Evolutionary conservation across 805 yeast species (phyloP).

Genomic region (Lipomyces yamanashiensis): DNA sequence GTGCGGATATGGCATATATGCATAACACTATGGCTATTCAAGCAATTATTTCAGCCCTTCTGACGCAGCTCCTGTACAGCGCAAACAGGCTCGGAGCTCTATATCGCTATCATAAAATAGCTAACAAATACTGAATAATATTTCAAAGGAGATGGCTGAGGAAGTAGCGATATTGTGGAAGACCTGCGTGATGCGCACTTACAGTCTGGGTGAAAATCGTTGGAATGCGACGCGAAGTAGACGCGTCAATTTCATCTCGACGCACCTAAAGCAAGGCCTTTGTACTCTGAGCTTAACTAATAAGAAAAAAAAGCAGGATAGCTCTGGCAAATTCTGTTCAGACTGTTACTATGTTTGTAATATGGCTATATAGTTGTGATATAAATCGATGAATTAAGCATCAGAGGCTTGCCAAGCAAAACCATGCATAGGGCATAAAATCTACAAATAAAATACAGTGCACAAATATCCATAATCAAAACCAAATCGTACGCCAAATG

Average conservation of each 20-base stretch:
- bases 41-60: neutral
- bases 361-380: too few species aligned
- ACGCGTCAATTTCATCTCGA: neutral
- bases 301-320: too few species aligned
- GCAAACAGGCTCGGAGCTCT: neutral
- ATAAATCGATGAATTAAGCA: too few species aligned
- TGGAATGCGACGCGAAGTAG: constrained; percentile 10
- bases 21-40: neutral
- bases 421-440: neutral
- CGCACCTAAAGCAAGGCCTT: neutral
- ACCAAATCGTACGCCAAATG: neutral
- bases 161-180: too few species aligned
- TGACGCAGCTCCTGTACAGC: neutral
- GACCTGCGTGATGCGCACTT: too few species aligned
- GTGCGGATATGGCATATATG: constrained; percentile 10
- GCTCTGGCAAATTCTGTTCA: too few species aligned
- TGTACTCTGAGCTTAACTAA: too few species aligned
- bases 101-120: too few species aligned
- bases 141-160: too few species aligned
- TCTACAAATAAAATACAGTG: neutral
- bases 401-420: too few species aligned
- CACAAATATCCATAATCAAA: neutral
- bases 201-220: neutral
- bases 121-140: too few species aligned
- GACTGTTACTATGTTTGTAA: too few species aligned